Percentiles rank a stretch among this genome's conserved stretches.
Conservation (phyloP, 2,329 filamentous ascomycete genomes). For the Aspergillus pseudotamarii region DNA sequence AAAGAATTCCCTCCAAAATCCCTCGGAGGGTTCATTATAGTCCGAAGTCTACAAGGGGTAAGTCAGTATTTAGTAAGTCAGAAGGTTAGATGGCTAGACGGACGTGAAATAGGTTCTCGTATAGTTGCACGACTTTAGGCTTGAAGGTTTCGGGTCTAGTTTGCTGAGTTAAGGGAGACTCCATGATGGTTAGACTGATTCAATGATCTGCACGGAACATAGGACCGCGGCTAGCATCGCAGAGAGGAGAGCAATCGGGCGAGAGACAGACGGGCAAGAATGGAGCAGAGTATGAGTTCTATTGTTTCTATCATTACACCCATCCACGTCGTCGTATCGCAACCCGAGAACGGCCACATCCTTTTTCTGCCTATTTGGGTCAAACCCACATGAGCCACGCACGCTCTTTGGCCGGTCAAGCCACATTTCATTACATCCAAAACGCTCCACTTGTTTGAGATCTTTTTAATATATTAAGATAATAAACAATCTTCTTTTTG, state of each 20-base stretch:
- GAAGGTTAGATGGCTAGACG: conserved; percentile 16
- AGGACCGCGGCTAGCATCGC: conserved; percentile 23
- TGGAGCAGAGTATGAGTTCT: conserved; percentile 4
- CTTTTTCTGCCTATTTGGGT: conserved; percentile 19
- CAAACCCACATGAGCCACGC: conserved; percentile 18
- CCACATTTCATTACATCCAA: conserved; percentile 6
- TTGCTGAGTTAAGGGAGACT: conserved; percentile 94
- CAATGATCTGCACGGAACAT: conserved; percentile 23
- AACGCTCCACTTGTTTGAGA: background rate
- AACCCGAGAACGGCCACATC: conserved; percentile 2
- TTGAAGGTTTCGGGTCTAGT: conserved; percentile 86
- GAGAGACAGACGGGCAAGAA: conserved; percentile 5
- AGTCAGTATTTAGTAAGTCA: conserved; percentile 4
- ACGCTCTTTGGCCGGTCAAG: conserved; percentile 1
- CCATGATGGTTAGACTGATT: conserved; percentile 58
- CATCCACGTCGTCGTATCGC: conserved; percentile 15
- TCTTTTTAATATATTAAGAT: background rate
- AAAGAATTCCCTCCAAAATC: conserved; percentile 97
- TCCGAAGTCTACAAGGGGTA: conserved; percentile 60
- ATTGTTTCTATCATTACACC: conserved; percentile 1
- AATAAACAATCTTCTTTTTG: background rate
- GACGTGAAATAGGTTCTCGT: conserved; percentile 76
- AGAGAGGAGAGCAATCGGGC: conserved; percentile 7
- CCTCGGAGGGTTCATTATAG: conserved; percentile 73
- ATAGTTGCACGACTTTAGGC: conserved; percentile 90